Evolutionary conservation across 495 filamentous ascomycete species (phyloP), one percentile per base, ranked within the genome.

Genomic region (Neurospora sp.): DNA sequence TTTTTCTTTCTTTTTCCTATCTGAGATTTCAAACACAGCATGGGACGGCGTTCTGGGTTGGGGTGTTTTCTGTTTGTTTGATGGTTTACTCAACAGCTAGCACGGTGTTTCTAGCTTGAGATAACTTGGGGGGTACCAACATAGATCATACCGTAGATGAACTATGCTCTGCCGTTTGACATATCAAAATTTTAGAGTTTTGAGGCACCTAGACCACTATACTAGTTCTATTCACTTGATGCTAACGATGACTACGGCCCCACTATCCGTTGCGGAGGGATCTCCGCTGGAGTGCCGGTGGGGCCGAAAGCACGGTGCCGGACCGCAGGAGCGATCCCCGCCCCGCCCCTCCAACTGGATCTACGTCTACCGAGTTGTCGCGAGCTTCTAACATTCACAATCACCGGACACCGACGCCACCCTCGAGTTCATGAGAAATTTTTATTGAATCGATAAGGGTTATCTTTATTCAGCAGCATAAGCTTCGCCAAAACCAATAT

Each of bases 41-140:
- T 74, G 41, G 71, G 69, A 20, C 18, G 75, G 77, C 70, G 77
- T 77, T 77, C 70, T 61, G 44, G 45, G 69, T 1, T 61, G 3
- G 53, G 22, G 22, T 61, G 22, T 61, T 61, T 31, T 35, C 7
- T 61, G 27, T 7, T 27, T 31, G 22, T 12, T 18, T 35, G 22
- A 35, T 16, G 7, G 22, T 61, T 61, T 61, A 18, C 1, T 22
- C 20, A 27, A 12, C 14, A 53, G 45, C 20, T 6, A 6, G 27
- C 14, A 35, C 6, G 53, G 22, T 31, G 6, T 35, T 53, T 16
- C 53, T 61, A 1, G 20, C 22, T 35, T 31, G 53, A 31, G 53
- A 31, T 16, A 14, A 16, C 20, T 53, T 53, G 45, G 53, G n/a
- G 12, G 0, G 35, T 18, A 61, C 12, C 27, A 8, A 35, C 12